Evolutionary conservation across 1,284 basidiomycete genomes (phyloP), one percentile per base, ranked within the genome.

Genomic region (Trametes polyzona): DNA sequence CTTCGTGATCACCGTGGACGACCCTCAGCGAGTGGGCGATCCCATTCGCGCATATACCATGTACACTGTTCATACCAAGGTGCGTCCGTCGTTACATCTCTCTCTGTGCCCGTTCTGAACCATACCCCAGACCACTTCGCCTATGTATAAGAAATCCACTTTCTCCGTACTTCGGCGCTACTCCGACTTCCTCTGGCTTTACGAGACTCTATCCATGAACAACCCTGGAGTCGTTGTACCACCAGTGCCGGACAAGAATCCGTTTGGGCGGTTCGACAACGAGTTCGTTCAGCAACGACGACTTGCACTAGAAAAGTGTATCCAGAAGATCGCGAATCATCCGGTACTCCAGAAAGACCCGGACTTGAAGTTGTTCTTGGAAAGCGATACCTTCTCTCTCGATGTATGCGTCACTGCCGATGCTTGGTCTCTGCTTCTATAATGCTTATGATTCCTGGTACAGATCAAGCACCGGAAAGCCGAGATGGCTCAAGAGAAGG

Each of bases 211-310:
- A 1, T 90, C 89, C 0, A 72, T 79, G 66, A 98, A 98, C 76
- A 98, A 99, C 69, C 96, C 97, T 1, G 97, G 96, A 3, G 95
- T 98, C 4, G 92, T 99, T 46, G 93, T 99, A 0, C 97, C 96
- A 4, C 96, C 96, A 0, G 92, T 93, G 1, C 96, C 96, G 0
- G 96, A 96, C 73, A 99, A 99, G 80, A 95, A 92, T 63, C 78
- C 93, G 0, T 93, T 97, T 66, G 93, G 91, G 5, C 83, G 96
- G 17, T 98, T 98, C 73, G 90, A 93, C 64, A 86, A 92, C 43
- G 84, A 87, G 27, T 98, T 98, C 65, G 86, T 98, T 42, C 87
- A 92, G 62, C 90, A 92, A 55, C 83, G 96, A 3, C 82, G 95
- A 19, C 68, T 84, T 21, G 93, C 88, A 0, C 79, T 98, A n/a